These are phyloP conservation scores for Schwanniomyces vanrijiae DNA, from an alignment of 805 yeast species.

Conservation along the genomic window DNA sequence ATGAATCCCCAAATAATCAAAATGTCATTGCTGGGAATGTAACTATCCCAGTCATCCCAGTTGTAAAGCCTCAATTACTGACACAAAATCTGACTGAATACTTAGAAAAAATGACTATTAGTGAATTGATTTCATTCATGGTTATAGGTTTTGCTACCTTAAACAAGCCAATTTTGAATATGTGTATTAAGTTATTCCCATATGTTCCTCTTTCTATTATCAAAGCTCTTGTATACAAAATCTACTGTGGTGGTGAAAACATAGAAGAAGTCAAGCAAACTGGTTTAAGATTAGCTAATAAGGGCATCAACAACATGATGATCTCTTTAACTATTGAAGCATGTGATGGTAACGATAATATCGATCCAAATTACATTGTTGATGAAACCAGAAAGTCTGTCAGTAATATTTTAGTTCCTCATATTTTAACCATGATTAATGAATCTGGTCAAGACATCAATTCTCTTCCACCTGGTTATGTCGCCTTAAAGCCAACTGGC, in stretches of 20 bases:
- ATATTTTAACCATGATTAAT: conserved; percentile 59
- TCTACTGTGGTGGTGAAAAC: conserved; percentile 90
- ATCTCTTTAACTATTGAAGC: conserved; percentile 92
- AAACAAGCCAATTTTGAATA: conserved; percentile 59
- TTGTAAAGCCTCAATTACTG: conserved; percentile 40
- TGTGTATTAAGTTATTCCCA: conserved; percentile 68
- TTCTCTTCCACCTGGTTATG: conserved; percentile 84
- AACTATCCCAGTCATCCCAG: conserved; percentile 41
- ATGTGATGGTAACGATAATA: conserved; percentile 71
- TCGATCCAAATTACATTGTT: conserved; percentile 60
- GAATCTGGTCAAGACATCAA: conserved; percentile 49
- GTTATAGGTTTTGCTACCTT: conserved; percentile 70
- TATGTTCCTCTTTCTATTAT: conserved; percentile 70
- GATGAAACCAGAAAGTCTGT: conserved; percentile 66
- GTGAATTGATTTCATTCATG: conserved; percentile 62
- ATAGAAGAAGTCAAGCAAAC: conserved; percentile 68
- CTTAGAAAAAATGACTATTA: conserved; percentile 51
- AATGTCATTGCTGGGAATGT: conserved; percentile 15
- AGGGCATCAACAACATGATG: conserved; percentile 94
- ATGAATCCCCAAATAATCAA: conserved; percentile 22
- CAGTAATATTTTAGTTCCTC: conserved; percentile 66
- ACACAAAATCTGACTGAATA: conserved; percentile 35
- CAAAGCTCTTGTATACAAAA: conserved; percentile 71
- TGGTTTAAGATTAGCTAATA: conserved; percentile 60
- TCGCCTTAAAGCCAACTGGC: conserved; percentile 93